Percentiles rank a stretch among this genome's conserved stretches.
Evolutionary conservation across 352 stramenopile species (phyloP).

Genomic region (Elongisporangium undulatum): DNA sequence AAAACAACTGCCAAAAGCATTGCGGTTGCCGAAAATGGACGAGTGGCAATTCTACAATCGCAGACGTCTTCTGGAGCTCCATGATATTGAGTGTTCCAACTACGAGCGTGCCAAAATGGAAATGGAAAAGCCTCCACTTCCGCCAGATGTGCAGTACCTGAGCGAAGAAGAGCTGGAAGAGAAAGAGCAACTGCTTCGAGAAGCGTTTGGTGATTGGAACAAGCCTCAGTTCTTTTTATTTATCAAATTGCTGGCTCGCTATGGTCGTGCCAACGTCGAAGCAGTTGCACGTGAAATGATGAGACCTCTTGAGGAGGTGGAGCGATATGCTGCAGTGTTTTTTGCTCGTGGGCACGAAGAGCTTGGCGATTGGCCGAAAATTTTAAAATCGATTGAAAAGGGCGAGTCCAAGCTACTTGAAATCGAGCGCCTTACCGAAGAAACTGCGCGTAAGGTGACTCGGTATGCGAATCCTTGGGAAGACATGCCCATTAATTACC

Average conservation of each 20-base stretch:
- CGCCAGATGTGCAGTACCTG: conserved; percentile 74
- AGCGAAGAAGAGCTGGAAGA: conserved; percentile 86
- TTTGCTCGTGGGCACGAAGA: conserved; percentile 64
- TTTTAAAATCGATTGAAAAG: conserved; percentile 87
- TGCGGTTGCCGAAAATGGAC: conserved; percentile 79
- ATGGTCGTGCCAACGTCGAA: conserved; percentile 69
- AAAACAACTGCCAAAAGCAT: conserved; percentile 75
- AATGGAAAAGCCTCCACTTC: conserved; percentile 70
- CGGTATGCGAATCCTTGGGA: conserved; percentile 83
- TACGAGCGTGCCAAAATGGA: conserved; percentile 76
- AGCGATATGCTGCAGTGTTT: conserved; percentile 65
- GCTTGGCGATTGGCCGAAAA: conserved; percentile 77
- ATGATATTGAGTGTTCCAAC: conserved; percentile 79
- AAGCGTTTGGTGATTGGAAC: conserved; percentile 86
- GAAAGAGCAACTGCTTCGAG: conserved; percentile 87
- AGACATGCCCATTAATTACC: conserved; percentile 86
- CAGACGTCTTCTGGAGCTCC: conserved; percentile 67
- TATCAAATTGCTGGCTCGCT: conserved; percentile 78
- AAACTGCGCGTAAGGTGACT: conserved; percentile 69
- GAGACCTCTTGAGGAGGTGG: conserved; percentile 74
- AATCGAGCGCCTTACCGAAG: conserved; percentile 77
- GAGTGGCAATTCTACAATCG: conserved; percentile 90
- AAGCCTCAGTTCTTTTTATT: conserved; percentile 87
- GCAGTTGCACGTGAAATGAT: conserved; percentile 80
- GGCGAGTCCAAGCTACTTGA: conserved; percentile 84